Evolutionary conservation across 768 basidiomycete species (phyloP).

Genomic region (Lactarius akahatsu): DNA sequence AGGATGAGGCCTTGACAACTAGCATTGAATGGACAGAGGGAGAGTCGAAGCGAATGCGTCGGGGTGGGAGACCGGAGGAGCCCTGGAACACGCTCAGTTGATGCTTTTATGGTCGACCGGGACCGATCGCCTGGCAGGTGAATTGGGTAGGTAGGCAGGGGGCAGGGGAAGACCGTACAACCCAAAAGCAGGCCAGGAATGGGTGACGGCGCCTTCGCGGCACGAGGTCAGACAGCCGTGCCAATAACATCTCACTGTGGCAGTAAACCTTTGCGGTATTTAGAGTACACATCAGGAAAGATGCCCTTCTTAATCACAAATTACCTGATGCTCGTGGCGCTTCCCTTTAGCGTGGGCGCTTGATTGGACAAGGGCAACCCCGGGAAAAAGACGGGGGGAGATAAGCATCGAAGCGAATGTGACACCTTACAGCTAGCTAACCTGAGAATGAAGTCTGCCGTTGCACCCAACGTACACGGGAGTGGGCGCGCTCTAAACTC

Average conservation of each 20-base stretch:
- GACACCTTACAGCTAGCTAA: conserved; percentile 1
- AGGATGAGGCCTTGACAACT: conserved; percentile 31
- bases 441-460: conserved; percentile 15
- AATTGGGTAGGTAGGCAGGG: conserved; percentile 14
- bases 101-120: conserved; percentile 26
- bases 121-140: conserved; percentile 29
- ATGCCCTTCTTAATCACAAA: conserved; percentile 23
- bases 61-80: conserved; percentile 24
- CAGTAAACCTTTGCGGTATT: conserved; percentile 23
- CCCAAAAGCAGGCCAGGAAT: conserved; percentile 17
- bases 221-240: conserved; percentile 27
- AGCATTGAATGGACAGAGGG: conserved; percentile 30
- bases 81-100: conserved; percentile 26
- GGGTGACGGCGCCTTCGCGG: conserved; percentile 18
- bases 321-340: conserved; percentile 26
- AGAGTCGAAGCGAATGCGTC: conserved; percentile 10
- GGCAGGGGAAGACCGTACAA: conserved; percentile 11
- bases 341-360: conserved; percentile 16
- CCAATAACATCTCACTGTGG: conserved; percentile 17
- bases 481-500: conserved; percentile 2
- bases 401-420: conserved; percentile 16
- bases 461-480: conserved; percentile 17
- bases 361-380: conserved; percentile 2
- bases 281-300: conserved; percentile 14
- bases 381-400: conserved; percentile 5